phyloP scores from a whole-genome alignment of 108 stramenopile genomes.

The Schizochytrium sp. region DNA sequence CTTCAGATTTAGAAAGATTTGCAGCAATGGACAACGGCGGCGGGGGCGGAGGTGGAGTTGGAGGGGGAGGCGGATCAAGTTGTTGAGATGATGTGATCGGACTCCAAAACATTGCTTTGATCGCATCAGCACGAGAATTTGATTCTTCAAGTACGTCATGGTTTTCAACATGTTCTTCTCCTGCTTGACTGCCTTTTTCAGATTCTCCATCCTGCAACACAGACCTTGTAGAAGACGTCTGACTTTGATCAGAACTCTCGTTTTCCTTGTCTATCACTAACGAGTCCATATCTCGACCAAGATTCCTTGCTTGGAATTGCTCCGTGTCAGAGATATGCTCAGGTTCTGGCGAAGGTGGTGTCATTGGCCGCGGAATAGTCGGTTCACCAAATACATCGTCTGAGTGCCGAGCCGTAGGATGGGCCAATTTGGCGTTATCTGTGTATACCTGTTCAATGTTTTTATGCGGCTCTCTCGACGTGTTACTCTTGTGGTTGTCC shows the following conservation, averaged over 20 bases:
- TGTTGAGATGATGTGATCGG: conserved; percentile 8
- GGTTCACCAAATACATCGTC: neutral
- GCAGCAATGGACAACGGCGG: neutral
- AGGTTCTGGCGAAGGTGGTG: neutral
- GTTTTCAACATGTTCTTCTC: neutral
- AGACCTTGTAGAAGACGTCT: no score
- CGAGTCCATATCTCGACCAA: no score
- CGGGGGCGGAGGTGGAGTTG: neutral
- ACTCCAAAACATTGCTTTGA: conserved; percentile 8
- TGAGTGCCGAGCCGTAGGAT: neutral
- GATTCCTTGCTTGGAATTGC: no score
- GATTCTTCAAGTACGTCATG: neutral
- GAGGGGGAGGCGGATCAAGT: neutral
- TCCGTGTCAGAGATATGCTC: neutral
- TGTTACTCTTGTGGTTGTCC: no score
- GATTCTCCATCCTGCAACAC: no score
- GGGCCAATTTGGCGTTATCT: no score
- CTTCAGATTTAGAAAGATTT: neutral
- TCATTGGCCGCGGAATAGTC: neutral
- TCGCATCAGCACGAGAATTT: neutral
- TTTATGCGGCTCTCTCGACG: no score
- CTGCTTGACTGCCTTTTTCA: no score
- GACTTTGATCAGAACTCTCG: no score
- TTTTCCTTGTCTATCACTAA: neutral
- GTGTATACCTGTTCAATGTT: no score